Evolutionary conservation across 2,329 filamentous ascomycete species (phyloP).

Genomic region (Ophiostoma populinum): DNA sequence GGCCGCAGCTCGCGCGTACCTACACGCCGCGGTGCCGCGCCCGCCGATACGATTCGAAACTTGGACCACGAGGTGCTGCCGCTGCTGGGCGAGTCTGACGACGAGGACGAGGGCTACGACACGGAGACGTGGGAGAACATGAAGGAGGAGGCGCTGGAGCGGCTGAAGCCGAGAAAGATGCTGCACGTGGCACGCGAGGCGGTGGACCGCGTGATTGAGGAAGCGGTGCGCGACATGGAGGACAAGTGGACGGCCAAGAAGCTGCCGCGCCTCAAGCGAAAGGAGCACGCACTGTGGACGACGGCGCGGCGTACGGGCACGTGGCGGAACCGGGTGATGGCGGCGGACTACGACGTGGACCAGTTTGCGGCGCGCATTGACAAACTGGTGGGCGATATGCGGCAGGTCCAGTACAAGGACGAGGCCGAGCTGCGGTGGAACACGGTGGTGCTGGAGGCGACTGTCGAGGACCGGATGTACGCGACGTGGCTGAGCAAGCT

Average conservation of each 20-base stretch:
- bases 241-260: conserved; percentile 41
- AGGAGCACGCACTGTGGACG: conserved; percentile 45
- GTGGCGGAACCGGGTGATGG: conserved; percentile 24
- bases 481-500: conserved; percentile 27
- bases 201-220: conserved; percentile 34
- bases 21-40: too few relatives aligned
- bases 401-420: conserved; percentile 31
- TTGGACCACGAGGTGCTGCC: conserved; percentile 20
- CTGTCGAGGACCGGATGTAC: conserved; percentile 42
- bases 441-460: conserved; percentile 44
- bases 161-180: conserved; percentile 12
- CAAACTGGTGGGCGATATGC: conserved; percentile 36
- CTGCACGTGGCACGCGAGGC: conserved; percentile 24
- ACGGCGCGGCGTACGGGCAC: conserved; percentile 28
- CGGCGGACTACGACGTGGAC: conserved; percentile 24
- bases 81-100: conserved; percentile 25
- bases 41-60: too few relatives aligned
- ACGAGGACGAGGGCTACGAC: conserved; percentile 25
- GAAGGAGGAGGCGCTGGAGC: conserved; percentile 31
- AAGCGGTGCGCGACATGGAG: conserved; percentile 35
- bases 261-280: conserved; percentile 34
- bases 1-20: too few relatives aligned
- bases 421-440: conserved; percentile 34
- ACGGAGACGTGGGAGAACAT: conserved; percentile 33
- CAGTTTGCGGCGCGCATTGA: conserved; percentile 32